These are phyloP conservation scores for Hanseniaspora occidentalis DNA, from an alignment of 805 yeast species.

Conservation along the genomic window DNA sequence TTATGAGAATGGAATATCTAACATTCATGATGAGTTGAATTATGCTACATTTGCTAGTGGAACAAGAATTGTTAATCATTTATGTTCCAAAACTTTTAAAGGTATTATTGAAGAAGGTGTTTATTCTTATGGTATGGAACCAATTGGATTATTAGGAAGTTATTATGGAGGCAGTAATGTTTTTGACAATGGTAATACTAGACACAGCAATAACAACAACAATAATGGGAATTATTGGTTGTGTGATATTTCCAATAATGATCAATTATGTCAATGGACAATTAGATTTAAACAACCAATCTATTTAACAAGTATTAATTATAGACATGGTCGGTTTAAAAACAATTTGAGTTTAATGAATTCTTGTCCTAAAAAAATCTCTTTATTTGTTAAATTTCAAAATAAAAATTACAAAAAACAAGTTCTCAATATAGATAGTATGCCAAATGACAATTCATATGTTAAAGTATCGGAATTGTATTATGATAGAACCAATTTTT, in stretches of 20 bases:
- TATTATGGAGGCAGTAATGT: too few species aligned
- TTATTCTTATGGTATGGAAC: constrained; percentile 16
- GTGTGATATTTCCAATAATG: constrained; percentile 11
- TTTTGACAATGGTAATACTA: constrained; percentile 9
- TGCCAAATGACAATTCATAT: constrained; percentile 13
- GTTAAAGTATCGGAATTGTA: constrained; percentile 19
- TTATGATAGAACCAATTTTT: constrained; percentile 14
- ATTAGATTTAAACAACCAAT: constrained; percentile 28
- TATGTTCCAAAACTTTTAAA: constrained; percentile 24
- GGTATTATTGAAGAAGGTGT: constrained; percentile 4
- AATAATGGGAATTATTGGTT: constrained; percentile 22
- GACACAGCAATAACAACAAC: constrained; percentile 2
- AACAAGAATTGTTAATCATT: constrained; percentile 25
- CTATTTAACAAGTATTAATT: constrained; percentile 24
- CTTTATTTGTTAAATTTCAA: constrained; percentile 21
- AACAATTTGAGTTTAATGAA: constrained; percentile 27
- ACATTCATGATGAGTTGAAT: constrained; percentile 18
- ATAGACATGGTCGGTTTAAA: constrained; percentile 26
- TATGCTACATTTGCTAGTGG: constrained; percentile 26
- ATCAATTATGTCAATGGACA: constrained; percentile 22
- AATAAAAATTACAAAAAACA: constrained; percentile 4
- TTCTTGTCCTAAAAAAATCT: constrained; percentile 27
- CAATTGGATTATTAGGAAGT: constrained; percentile 18
- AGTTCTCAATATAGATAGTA: constrained; percentile 5
- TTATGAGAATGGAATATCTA: not conserved